Evolutionary conservation across 2,329 filamentous ascomycete species (phyloP).

Genomic region (Phyllosticta citriasiana): DNA sequence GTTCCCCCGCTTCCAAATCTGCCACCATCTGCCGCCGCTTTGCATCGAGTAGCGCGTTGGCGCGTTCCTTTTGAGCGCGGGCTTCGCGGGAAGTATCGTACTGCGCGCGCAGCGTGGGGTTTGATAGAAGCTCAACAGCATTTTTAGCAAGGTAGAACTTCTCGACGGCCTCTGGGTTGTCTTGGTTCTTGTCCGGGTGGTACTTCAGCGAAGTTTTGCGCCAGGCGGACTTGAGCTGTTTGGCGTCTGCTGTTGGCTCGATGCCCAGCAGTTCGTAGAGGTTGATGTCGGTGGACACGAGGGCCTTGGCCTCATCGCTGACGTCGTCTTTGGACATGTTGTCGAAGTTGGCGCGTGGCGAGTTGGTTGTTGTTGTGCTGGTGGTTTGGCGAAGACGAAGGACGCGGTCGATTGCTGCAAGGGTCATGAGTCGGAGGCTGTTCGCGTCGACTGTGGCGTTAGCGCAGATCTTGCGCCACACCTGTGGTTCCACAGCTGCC

Average conservation of each 20-base stretch:
- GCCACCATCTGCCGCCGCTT: conserved; percentile 70
- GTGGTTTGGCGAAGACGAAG: neutral
- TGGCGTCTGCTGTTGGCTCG: conserved; percentile 51
- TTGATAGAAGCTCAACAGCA: conserved; percentile 74
- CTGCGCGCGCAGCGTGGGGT: conserved; percentile 57
- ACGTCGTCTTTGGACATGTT: conserved; percentile 4
- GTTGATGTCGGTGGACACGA: conserved; percentile 43
- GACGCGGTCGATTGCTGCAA: neutral
- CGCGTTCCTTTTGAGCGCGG: conserved; percentile 56
- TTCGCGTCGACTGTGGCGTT: too few species aligned
- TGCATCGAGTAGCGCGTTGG: conserved; percentile 64
- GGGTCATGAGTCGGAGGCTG: neutral
- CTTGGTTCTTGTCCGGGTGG: conserved; percentile 81
- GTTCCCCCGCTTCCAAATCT: conserved; percentile 72
- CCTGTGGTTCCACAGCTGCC: too few species aligned
- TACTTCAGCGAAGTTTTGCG: conserved; percentile 78
- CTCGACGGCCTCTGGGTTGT: conserved; percentile 51
- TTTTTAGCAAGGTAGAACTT: conserved; percentile 80
- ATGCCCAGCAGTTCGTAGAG: conserved; percentile 70
- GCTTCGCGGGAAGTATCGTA: conserved; percentile 73
- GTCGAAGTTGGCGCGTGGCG: neutral
- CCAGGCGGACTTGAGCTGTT: conserved; percentile 77
- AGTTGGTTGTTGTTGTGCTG: neutral
- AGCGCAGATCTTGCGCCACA: too few species aligned
- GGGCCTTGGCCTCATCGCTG: conserved; percentile 23